A percentile compares a stretch with the other conserved stretches of the same genome.
phyloP scores from a whole-genome alignment of 2,329 filamentous ascomycete genomes.

The Aspergillus puulaauensis region DNA sequence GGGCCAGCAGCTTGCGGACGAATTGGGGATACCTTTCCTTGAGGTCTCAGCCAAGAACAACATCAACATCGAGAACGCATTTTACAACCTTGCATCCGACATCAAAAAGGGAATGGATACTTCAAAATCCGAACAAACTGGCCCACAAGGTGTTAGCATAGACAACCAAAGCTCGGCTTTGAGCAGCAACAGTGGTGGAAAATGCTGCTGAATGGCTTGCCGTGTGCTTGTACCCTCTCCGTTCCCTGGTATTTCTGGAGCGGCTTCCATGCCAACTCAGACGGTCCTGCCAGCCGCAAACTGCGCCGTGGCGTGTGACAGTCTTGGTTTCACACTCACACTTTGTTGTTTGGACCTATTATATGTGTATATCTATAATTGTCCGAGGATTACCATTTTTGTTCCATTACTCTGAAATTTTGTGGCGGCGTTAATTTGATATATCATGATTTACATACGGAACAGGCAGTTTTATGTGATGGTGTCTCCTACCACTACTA shows the following conservation, averaged over 20 bases:
- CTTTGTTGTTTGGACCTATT: conserved; percentile 6
- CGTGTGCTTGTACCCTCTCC: conserved; percentile 17
- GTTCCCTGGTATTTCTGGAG: conserved; percentile 11
- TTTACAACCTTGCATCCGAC: conserved; percentile 89
- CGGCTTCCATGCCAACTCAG: neutral
- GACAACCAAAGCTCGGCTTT: conserved; percentile 56
- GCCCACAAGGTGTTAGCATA: conserved; percentile 65
- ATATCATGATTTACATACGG: neutral
- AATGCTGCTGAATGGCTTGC: conserved; percentile 67
- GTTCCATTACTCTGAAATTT: conserved; percentile 1
- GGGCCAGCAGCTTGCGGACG: conserved; percentile 89
- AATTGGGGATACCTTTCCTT: conserved; percentile 96
- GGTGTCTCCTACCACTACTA: neutral
- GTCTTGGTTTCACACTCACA: neutral
- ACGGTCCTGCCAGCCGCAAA: neutral
- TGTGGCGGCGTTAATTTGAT: conserved; percentile 2
- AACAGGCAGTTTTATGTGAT: neutral
- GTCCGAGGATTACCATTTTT: conserved; percentile 4
- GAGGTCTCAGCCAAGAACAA: conserved; percentile 99
- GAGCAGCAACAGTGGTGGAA: conserved; percentile 57
- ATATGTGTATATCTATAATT: conserved; percentile 14
- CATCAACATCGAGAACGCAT: conserved; percentile 99
- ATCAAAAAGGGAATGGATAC: conserved; percentile 99
- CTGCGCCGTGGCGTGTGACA: neutral
- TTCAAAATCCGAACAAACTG: conserved; percentile 69